Conservation (phyloP, 495 filamentous ascomycete genomes). For the Neurospora sp. region DNA sequence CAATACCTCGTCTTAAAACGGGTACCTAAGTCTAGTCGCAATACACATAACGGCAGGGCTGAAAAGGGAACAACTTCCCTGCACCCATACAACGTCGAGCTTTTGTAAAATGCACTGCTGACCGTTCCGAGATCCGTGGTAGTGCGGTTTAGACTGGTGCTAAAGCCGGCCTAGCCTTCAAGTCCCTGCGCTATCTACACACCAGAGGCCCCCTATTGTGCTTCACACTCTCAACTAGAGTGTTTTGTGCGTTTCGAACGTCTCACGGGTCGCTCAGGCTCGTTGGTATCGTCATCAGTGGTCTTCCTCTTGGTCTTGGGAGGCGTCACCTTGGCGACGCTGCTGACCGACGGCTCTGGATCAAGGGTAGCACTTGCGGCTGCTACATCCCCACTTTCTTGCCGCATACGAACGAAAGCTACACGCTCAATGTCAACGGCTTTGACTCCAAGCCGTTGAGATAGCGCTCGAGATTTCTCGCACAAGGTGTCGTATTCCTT, state of each 20-base stretch:
- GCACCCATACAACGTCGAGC: background rate
- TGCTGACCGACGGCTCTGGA: background rate
- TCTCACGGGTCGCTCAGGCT: conserved; percentile 8
- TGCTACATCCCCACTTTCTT: conserved; percentile 3
- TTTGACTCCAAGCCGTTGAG: conserved; percentile 40
- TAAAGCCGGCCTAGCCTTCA: background rate
- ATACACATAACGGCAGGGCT: conserved; percentile 10
- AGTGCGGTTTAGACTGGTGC: too few species aligned
- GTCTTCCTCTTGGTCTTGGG: conserved; percentile 25
- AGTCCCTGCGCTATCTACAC: background rate
- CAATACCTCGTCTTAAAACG: conserved; percentile 4
- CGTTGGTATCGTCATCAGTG: conserved; percentile 7
- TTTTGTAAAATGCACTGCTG: conserved; percentile 5
- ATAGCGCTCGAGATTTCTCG: conserved; percentile 32
- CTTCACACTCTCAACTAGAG: background rate
- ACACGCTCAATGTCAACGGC: conserved; percentile 57
- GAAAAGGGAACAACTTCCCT: conserved; percentile 8
- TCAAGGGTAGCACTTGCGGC: conserved; percentile 2
- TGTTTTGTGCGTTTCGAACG: conserved; percentile 25
- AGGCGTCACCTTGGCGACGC: conserved; percentile 1
- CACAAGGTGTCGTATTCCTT: conserved; percentile 52
- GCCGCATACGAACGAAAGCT: conserved; percentile 50
- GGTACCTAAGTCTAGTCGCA: background rate
- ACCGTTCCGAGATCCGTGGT: conserved; percentile 5
- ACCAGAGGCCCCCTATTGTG: background rate